These are phyloP conservation scores for Kluyveromyces starmeri DNA, from an alignment of 805 yeast genomes.

Conservation along the genomic window DNA sequence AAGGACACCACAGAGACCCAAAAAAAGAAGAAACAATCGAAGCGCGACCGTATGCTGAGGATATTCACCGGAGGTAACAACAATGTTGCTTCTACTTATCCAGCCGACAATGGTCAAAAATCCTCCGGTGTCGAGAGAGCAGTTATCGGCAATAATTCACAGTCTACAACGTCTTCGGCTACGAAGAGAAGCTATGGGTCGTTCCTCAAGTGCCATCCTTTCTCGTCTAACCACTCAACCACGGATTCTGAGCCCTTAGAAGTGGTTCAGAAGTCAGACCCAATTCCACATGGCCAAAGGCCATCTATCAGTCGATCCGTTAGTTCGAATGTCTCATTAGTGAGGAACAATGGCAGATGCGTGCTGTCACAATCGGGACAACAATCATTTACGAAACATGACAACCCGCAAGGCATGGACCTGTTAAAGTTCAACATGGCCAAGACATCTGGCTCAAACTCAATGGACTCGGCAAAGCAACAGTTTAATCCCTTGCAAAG, in stretches of 20 bases:
- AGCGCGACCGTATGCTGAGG: constrained; percentile 25
- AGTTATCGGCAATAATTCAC: too few relatives aligned
- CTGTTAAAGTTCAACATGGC: constrained; percentile 1
- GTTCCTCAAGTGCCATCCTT: constrained; percentile 16
- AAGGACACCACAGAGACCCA: constrained; percentile 17
- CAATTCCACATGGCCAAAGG: constrained; percentile 5
- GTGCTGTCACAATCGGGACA: constrained; percentile 4
- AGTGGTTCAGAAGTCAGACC: constrained; percentile 20
- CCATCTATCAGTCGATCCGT: constrained; percentile 6
- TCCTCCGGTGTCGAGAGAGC: too few relatives aligned
- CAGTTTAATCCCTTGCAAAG: not conserved
- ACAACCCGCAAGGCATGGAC: not conserved
- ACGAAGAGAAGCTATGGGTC: constrained; percentile 18
- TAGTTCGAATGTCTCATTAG: constrained; percentile 9
- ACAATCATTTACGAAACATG: constrained; percentile 1
- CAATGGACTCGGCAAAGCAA: too few relatives aligned
- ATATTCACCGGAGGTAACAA: constrained; percentile 13
- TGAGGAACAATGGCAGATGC: constrained; percentile 9
- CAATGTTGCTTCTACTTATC: too few relatives aligned
- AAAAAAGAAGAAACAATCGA: constrained; percentile 18
- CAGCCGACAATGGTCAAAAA: too few relatives aligned
- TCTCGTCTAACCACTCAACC: constrained; percentile 4
- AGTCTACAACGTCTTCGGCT: constrained; percentile 8
- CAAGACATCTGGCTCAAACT: not conserved
- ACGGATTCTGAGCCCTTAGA: constrained; percentile 9